These are phyloP conservation scores for Eucalyptus grandis DNA, from an alignment of 345 rosid genomes.

Conservation along the genomic window DNA sequence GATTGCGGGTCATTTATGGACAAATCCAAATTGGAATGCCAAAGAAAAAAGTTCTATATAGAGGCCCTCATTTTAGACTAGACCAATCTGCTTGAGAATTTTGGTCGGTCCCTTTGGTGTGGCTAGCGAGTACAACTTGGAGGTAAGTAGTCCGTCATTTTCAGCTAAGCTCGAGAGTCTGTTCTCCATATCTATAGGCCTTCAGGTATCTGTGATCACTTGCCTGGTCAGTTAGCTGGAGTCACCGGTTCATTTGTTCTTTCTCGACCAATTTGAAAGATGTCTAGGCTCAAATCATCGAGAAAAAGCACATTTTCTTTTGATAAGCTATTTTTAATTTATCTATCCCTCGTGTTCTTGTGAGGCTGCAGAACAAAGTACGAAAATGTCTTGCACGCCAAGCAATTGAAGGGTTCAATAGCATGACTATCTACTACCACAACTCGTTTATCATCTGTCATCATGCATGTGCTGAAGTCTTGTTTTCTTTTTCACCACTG, in stretches of 20 bases:
- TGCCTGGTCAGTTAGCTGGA: neutral
- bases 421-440: neutral
- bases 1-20: neutral
- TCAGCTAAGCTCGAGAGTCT: neutral
- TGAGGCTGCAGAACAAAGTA: neutral
- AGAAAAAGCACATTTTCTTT: neutral
- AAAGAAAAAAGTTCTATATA: neutral
- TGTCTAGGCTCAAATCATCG: neutral
- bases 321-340: neutral
- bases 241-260: neutral
- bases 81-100: neutral
- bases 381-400: neutral
- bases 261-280: neutral
- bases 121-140: neutral
- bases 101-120: neutral
- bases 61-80: neutral
- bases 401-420: neutral
- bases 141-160: neutral
- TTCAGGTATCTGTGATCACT: neutral
- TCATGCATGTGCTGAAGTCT: neutral
- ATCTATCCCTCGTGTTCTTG: neutral
- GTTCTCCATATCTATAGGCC: neutral
- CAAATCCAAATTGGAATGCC: neutral
- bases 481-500: neutral
- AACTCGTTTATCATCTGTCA: neutral